phyloP scores from a whole-genome alignment of 169 alveolate species.

The Eimeria tenella region DNA sequence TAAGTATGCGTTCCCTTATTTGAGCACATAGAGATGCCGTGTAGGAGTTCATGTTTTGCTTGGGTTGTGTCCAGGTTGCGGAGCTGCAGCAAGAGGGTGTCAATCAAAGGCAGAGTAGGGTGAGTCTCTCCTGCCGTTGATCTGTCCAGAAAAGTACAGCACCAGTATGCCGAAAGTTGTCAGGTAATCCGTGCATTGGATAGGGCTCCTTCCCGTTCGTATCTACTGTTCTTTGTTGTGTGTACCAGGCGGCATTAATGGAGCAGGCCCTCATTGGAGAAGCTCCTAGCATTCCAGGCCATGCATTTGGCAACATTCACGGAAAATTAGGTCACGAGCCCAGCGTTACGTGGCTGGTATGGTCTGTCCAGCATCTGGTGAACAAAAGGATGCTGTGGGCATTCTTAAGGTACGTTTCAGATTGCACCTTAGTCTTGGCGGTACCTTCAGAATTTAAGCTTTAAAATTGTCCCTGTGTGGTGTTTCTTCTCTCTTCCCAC shows the following conservation, averaged over 20 bases:
- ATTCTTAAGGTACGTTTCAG: constrained; percentile 27
- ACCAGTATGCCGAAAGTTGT: too few species aligned
- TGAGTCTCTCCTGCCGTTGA: neutral
- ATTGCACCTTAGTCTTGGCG: neutral
- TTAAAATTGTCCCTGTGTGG: neutral
- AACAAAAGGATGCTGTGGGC: constrained; percentile 61
- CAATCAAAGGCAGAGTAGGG: constrained; percentile 67
- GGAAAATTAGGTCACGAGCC: neutral
- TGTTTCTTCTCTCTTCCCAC: neutral
- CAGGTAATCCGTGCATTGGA: too few species aligned
- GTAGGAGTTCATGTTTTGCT: neutral
- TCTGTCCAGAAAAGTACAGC: too few species aligned
- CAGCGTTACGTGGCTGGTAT: constrained; percentile 22
- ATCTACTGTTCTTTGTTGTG: neutral
- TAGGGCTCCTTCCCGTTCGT: too few species aligned
- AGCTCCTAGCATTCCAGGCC: neutral
- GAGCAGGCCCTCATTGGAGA: constrained; percentile 70
- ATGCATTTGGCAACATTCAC: neutral
- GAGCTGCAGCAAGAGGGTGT: constrained; percentile 69
- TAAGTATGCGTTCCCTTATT: too few species aligned
- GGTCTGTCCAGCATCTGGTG: constrained; percentile 24
- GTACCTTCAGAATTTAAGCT: neutral
- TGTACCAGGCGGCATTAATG: constrained; percentile 49
- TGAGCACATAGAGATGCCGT: neutral
- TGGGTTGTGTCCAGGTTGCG: constrained; percentile 55